These are phyloP conservation scores for Vitis rupestris DNA, from an alignment of 164 flowering plant genomes.

Conservation along the genomic window DNA sequence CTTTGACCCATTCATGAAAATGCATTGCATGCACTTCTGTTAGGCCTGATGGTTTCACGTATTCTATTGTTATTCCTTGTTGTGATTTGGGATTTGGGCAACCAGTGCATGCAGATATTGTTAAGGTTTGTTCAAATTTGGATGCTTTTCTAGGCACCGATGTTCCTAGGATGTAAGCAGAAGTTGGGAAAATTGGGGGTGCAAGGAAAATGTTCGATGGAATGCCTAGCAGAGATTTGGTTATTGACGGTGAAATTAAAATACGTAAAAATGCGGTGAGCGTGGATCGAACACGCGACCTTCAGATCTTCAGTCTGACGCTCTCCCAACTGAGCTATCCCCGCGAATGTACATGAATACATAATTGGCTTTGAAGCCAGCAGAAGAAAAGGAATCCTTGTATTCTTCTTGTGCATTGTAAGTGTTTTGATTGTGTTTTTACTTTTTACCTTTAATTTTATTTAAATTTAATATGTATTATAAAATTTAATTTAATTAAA, in stretches of 20 bases:
- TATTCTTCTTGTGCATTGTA: too few relatives aligned
- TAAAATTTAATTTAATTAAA: too few relatives aligned
- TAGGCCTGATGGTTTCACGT: too few relatives aligned
- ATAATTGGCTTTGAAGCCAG: too few relatives aligned
- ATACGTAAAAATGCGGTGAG: conserved; percentile 44
- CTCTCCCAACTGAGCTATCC: conserved; percentile 52
- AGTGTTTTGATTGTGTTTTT: too few relatives aligned
- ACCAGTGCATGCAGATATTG: conserved; percentile 23
- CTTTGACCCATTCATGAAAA: too few relatives aligned
- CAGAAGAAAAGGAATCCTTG: too few relatives aligned
- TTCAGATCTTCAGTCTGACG: conserved; percentile 59
- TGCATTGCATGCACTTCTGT: too few relatives aligned
- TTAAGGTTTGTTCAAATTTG: conserved; percentile 15
- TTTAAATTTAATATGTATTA: too few relatives aligned
- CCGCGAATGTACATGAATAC: conserved; percentile 9
- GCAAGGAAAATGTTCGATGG: conserved; percentile 25
- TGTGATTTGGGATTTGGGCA: conserved; percentile 20
- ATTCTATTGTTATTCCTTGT: conserved; percentile 11
- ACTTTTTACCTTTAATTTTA: too few relatives aligned
- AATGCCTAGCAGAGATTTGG: conserved; percentile 29
- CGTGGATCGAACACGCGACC: conserved; percentile 85
- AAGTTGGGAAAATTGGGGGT: conserved; percentile 12
- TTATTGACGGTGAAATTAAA: background rate
- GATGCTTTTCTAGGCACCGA: conserved; percentile 27
- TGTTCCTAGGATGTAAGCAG: conserved; percentile 22